These are phyloP conservation scores for Candida easanensis DNA, from an alignment of 805 yeast genomes.

Conservation along the genomic window DNA sequence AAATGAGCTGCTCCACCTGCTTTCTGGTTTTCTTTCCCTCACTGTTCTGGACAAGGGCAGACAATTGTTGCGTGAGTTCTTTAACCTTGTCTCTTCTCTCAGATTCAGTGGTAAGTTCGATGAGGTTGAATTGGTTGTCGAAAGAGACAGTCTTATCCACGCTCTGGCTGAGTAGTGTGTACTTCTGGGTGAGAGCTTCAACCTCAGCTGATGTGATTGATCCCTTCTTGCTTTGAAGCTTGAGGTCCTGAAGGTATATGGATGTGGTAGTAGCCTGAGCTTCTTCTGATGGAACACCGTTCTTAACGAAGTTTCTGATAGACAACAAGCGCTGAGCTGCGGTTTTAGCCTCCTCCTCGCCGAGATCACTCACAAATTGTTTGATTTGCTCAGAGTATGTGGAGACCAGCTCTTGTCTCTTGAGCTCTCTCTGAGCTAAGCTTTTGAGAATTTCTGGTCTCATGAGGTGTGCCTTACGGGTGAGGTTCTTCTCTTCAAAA, in stretches of 20 bases:
- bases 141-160: conserved; percentile 48
- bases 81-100: conserved; percentile 29
- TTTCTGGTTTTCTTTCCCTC: conserved; percentile 31
- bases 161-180: conserved; percentile 33
- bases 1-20: conserved; percentile 42
- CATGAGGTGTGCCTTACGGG: conserved; percentile 63
- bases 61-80: conserved; percentile 22
- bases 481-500: conserved; percentile 57
- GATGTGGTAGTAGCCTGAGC: conserved; percentile 59
- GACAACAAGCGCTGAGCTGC: conserved; percentile 54
- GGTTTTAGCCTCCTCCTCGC: conserved; percentile 30
- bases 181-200: conserved; percentile 27
- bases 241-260: conserved; percentile 43
- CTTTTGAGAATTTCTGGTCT: conserved; percentile 48
- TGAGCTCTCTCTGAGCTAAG: conserved; percentile 38
- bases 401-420: conserved; percentile 32
- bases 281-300: conserved; percentile 55
- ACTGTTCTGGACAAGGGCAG: conserved; percentile 18
- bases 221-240: conserved; percentile 20
- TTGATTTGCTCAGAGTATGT: conserved; percentile 33
- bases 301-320: conserved; percentile 51
- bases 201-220: conserved; percentile 32
- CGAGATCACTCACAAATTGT: conserved; percentile 23
- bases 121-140: conserved; percentile 41
- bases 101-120: conserved; percentile 35